phyloP scores from a whole-genome alignment of 2,329 filamentous ascomycete species.

The Cryphonectria naterciae region DNA sequence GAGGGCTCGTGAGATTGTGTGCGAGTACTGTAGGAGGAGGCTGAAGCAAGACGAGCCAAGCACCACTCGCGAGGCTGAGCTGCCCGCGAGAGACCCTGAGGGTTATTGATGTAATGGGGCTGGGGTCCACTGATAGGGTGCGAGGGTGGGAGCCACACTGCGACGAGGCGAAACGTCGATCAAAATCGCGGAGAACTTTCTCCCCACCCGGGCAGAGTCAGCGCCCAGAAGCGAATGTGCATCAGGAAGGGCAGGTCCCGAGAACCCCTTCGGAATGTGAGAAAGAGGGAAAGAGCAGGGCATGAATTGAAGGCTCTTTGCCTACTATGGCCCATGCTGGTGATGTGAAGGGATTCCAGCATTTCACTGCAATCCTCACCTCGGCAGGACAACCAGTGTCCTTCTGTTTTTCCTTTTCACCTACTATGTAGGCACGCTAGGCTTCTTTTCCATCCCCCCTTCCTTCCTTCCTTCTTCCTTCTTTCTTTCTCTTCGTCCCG shows the following conservation, averaged over 20 bases:
- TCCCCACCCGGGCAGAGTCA: neutral
- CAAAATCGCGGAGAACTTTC: slow-evolving; percentile 11
- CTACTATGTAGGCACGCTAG: no score
- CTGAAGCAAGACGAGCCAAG: neutral
- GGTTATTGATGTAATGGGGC: neutral
- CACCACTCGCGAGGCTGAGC: slow-evolving; percentile 1
- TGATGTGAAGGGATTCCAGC: neutral
- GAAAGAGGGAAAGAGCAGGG: neutral
- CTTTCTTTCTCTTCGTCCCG: neutral
- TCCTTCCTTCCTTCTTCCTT: neutral
- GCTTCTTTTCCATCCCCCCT: no score
- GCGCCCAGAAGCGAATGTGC: neutral
- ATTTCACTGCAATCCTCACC: neutral
- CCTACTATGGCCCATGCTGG: neutral
- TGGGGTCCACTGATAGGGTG: neutral
- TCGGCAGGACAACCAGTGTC: neutral
- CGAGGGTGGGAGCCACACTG: slow-evolving; percentile 13
- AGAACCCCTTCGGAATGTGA: neutral
- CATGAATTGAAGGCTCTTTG: neutral
- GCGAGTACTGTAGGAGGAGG: neutral
- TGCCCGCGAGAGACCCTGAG: neutral
- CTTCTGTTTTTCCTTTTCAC: neutral
- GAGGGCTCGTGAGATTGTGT: neutral
- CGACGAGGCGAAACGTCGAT: slow-evolving; percentile 28
- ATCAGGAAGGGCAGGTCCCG: neutral